phyloP scores from a whole-genome alignment of 2,329 filamentous ascomycete genomes.

The Hypoxylon sp. region DNA sequence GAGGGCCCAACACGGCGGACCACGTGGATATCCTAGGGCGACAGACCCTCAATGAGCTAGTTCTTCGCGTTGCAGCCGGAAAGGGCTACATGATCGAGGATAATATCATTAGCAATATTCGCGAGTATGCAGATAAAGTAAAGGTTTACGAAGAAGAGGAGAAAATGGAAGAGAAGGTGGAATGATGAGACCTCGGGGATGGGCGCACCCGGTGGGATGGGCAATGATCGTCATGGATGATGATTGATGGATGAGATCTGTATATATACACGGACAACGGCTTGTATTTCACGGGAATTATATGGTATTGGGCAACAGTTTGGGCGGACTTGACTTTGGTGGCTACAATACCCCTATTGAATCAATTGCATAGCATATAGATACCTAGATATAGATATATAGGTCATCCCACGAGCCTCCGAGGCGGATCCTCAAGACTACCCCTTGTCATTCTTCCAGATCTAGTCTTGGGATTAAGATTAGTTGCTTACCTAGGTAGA shows the following conservation, averaged over 20 bases:
- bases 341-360: constrained; percentile 27
- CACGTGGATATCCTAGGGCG: constrained; percentile 96
- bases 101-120: constrained; percentile 82
- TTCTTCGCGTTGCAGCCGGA: constrained; percentile 87
- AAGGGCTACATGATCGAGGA: constrained; percentile 83
- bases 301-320: constrained; percentile 9
- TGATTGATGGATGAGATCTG: constrained; percentile 17
- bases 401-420: neutral
- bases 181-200: constrained; percentile 24
- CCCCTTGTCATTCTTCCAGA: neutral
- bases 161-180: neutral
- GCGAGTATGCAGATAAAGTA: constrained; percentile 83
- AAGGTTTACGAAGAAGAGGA: constrained; percentile 82
- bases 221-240: constrained; percentile 5
- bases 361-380: neutral
- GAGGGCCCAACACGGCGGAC: constrained; percentile 79
- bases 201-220: constrained; percentile 14
- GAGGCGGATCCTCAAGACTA: constrained; percentile 1
- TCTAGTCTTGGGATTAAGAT: neutral
- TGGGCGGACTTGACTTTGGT: constrained; percentile 15
- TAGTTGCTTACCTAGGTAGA: neutral
- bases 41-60: constrained; percentile 88
- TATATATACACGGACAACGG: constrained; percentile 12
- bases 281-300: constrained; percentile 14
- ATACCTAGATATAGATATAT: constrained; percentile 9